phyloP scores from a whole-genome alignment of 352 stramenopile genomes.

The Globisporangium recalcitrans region DNA sequence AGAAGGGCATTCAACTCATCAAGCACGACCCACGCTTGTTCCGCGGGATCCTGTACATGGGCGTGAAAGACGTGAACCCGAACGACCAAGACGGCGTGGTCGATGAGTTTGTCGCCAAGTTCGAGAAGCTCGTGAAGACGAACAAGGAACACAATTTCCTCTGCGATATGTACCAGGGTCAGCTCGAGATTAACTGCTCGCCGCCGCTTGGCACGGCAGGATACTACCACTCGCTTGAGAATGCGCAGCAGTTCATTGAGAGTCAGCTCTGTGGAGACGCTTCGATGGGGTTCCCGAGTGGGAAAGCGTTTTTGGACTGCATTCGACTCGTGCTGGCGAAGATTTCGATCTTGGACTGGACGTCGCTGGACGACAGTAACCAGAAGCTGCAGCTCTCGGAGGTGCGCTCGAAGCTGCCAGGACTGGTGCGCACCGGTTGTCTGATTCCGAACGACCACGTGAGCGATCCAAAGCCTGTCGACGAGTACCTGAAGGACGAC shows the following conservation, averaged over 20 bases:
- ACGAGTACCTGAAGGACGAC: conserved; percentile 27
- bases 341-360: conserved; percentile 77
- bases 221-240: conserved; percentile 56
- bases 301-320: conserved; percentile 58
- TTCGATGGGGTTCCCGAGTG: conserved; percentile 30
- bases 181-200: conserved; percentile 59
- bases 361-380: conserved; percentile 50
- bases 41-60: conserved; percentile 55
- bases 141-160: conserved; percentile 65
- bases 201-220: conserved; percentile 56
- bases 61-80: conserved; percentile 70
- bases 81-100: conserved; percentile 52
- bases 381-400: conserved; percentile 50
- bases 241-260: conserved; percentile 35
- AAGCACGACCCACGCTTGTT: conserved; percentile 62
- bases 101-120: conserved; percentile 42
- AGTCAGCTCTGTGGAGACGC: conserved; percentile 22
- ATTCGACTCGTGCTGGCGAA: conserved; percentile 67
- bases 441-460: conserved; percentile 27
- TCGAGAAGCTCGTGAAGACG: conserved; percentile 34
- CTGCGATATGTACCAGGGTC: conserved; percentile 54
- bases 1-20: conserved; percentile 57
- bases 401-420: conserved; percentile 36
- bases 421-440: conserved; percentile 41
- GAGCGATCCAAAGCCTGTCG: conserved; percentile 12